Conservation (phyloP, 352 stramenopile genomes). For the Pythium sp. region DNA sequence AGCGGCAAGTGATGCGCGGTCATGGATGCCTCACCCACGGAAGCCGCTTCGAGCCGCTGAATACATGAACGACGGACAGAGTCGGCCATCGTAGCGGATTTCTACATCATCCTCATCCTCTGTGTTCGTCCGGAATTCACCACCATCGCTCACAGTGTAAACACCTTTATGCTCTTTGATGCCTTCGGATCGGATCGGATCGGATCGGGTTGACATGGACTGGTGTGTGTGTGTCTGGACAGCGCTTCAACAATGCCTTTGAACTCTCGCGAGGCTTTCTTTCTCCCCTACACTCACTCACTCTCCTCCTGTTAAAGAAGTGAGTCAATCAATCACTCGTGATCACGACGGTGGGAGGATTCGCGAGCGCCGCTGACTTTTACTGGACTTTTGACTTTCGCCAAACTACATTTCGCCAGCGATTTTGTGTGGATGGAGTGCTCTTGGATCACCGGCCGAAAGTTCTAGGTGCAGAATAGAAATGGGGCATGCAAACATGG, state of each 20-base stretch:
- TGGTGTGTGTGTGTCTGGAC: not conserved
- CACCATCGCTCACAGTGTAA: not conserved
- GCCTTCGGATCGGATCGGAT: not conserved
- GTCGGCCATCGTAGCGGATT: not conserved
- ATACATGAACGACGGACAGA: not conserved
- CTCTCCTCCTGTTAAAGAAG: not conserved
- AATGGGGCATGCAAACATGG: not conserved
- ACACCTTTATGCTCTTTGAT: not conserved
- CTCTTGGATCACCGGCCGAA: not conserved
- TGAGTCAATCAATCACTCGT: not conserved
- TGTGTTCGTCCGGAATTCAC: not conserved
- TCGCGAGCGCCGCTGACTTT: not conserved
- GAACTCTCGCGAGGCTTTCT: not conserved
- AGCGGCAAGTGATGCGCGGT: not conserved
- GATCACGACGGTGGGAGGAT: not conserved
- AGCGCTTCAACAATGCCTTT: not conserved
- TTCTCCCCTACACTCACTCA: not conserved
- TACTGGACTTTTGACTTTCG: not conserved
- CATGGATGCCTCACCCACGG: not conserved
- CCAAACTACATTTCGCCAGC: not conserved
- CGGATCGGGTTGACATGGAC: not conserved
- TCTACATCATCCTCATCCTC: too few species aligned
- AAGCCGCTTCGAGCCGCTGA: not conserved
- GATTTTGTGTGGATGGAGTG: not conserved
- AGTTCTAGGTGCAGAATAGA: not conserved